Evolutionary conservation across 208 protist species (phyloP), one percentile per base, ranked within the genome.

Genomic region (Wallacemonas sp.): DNA sequence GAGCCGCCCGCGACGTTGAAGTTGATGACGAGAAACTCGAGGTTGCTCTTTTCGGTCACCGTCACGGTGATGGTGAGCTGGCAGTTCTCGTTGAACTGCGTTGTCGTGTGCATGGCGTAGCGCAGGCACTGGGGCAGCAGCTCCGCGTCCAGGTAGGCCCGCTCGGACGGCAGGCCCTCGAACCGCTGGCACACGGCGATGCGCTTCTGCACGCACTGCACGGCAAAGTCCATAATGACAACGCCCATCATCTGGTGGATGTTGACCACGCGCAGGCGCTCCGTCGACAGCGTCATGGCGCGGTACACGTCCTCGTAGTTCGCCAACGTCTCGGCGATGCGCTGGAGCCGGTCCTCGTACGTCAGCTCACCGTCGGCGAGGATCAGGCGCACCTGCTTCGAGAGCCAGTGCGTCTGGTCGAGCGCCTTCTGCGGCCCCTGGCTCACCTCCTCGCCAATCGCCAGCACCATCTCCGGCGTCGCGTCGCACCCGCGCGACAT

Each of bases 11-110:
- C 67, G 7, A 87, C 75, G 65, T 89, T 82, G 75, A 93, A 93
- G 79, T 86, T 79, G 65, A 96, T 64, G n/a, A 88, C 77, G 33
- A 96, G 75, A 67, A 93, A 93, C 65, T 93, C 85, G n/a, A 93
- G 52, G 5, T 72, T 81, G 38, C 84, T 86, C 49, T 82, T 85
- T 61, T 87, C 83, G 57, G 72, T 85, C 11, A 93, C 61, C 32
- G 77, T 85, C 18, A 86, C 76, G 23, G 77, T 92, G 61, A 93
- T 84, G 22, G 76, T 86, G 26, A 95, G 45, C 29, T 79, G 39
- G 28, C 66, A 62, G 52, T 52, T 63, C 22, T 65, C 45, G 71
- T 57, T 66, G 71, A 65, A 54, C 29, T 61, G 66, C 36, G 81
- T 36, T 41, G 81, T 91, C 45, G 82, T 62, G 29, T 48, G 61